Conservation (phyloP, 768 basidiomycete genomes). For the Leccinum disarticulatum region DNA sequence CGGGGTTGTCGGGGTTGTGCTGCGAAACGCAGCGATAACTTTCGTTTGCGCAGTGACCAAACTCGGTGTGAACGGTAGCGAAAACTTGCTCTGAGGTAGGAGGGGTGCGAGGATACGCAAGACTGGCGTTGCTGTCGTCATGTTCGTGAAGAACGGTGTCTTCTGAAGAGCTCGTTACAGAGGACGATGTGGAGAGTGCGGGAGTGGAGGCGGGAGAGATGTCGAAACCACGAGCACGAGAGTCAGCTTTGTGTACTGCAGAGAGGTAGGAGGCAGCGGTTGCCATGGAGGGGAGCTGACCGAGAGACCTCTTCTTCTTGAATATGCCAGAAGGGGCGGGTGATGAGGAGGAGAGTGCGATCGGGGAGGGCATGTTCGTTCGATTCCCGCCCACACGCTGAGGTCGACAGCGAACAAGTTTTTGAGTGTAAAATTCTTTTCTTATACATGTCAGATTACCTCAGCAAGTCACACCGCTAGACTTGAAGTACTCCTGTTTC, state of each 20-base stretch:
- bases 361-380: slow-evolving; percentile 53
- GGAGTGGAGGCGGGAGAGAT: slow-evolving; percentile 63
- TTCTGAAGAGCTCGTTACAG: slow-evolving; percentile 65
- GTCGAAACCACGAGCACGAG: slow-evolving; percentile 54
- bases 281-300: slow-evolving; percentile 39
- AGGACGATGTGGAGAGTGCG: slow-evolving; percentile 72
- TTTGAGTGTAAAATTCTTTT: too few species aligned
- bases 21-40: slow-evolving; percentile 66
- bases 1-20: slow-evolving; percentile 46
- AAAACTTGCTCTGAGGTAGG: slow-evolving; percentile 82
- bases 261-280: slow-evolving; percentile 61
- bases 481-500: too few species aligned
- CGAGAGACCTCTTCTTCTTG: slow-evolving; percentile 51
- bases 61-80: slow-evolving; percentile 83
- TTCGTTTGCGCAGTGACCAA: slow-evolving; percentile 85
- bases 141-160: slow-evolving; percentile 61
- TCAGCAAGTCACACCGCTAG: too few species aligned
- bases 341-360: slow-evolving; percentile 50
- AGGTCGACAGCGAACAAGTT: slow-evolving; percentile 2
- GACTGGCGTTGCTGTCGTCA: slow-evolving; percentile 54
- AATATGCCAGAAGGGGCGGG: slow-evolving; percentile 58
- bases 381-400: slow-evolving; percentile 3
- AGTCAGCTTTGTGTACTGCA: slow-evolving; percentile 64
- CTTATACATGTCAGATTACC: too few species aligned
- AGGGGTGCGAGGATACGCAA: slow-evolving; percentile 60